Evolutionary conservation across 2,329 filamentous ascomycete species (phyloP).

Genomic region (Endoconidiophora laricicola): DNA sequence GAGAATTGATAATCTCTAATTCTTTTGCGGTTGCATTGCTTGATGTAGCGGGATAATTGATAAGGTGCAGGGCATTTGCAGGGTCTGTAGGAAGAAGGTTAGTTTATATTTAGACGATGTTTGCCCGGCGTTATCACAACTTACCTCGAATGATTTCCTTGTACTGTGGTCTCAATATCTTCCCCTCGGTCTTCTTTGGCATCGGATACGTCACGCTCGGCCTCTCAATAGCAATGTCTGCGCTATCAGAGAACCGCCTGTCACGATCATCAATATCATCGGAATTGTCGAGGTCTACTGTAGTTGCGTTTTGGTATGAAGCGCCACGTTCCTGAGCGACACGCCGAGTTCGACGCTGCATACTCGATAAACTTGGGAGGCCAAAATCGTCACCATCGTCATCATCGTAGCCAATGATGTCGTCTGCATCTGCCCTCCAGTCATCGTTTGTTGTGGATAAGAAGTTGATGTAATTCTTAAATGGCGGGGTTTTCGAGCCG

Average conservation of each 20-base stretch:
- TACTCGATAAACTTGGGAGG: slow-evolving; percentile 77
- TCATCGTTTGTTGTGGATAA: slow-evolving; percentile 67
- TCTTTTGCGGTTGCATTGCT: slow-evolving; percentile 66
- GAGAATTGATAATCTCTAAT: slow-evolving; percentile 67
- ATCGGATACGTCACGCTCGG: slow-evolving; percentile 70
- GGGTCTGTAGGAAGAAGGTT: slow-evolving; percentile 36
- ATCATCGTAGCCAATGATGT: slow-evolving; percentile 60
- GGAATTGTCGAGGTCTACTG: neutral
- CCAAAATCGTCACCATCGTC: slow-evolving; percentile 93
- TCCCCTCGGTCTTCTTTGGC: slow-evolving; percentile 78
- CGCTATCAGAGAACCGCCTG: slow-evolving; percentile 65
- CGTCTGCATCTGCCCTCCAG: slow-evolving; percentile 63
- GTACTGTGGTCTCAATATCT: slow-evolving; percentile 91
- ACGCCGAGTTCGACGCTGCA: slow-evolving; percentile 54
- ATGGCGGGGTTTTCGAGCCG: slow-evolving; percentile 43
- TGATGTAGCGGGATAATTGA: slow-evolving; percentile 66
- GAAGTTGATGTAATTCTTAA: slow-evolving; percentile 64
- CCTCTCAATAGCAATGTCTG: slow-evolving; percentile 84
- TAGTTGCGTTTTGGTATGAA: neutral
- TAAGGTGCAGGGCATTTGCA: slow-evolving; percentile 86
- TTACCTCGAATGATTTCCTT: slow-evolving; percentile 76
- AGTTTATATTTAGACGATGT: slow-evolving; percentile 9
- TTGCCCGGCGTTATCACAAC: neutral
- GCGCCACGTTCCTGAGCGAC: slow-evolving; percentile 17
- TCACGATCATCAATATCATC: slow-evolving; percentile 21